Percentiles rank a stretch among this genome's conserved stretches.
Evolutionary conservation across 2,329 filamentous ascomycete species (phyloP).

Genomic region (Arthroderma sp.): DNA sequence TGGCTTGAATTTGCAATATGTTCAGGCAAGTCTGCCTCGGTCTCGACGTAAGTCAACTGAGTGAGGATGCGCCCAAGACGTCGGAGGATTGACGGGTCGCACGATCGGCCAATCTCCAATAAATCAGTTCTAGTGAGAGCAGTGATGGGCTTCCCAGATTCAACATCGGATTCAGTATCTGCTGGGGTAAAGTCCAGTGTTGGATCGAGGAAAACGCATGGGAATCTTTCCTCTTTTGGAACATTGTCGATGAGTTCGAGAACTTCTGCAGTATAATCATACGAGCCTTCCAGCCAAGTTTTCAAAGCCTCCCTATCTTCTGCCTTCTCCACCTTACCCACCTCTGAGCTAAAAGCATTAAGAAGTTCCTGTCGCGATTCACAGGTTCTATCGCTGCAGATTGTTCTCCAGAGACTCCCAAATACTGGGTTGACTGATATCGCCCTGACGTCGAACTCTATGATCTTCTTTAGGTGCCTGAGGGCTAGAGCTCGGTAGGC

Average conservation of each 20-base stretch:
- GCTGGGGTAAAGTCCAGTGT: slow-evolving; percentile 29
- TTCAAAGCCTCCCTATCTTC: slow-evolving; percentile 33
- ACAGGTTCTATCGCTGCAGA: slow-evolving; percentile 38
- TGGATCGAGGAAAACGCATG: slow-evolving; percentile 41
- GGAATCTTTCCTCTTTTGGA: slow-evolving; percentile 31
- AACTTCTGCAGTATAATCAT: slow-evolving; percentile 39
- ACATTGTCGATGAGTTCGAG: slow-evolving; percentile 29
- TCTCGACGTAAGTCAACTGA: slow-evolving; percentile 23
- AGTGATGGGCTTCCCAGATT: slow-evolving; percentile 20
- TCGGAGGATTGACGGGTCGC: slow-evolving; percentile 38
- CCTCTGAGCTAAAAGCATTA: slow-evolving; percentile 31
- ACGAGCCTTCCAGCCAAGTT: slow-evolving; percentile 41
- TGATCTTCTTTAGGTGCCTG: slow-evolving; percentile 28
- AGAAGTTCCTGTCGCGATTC: slow-evolving; percentile 33
- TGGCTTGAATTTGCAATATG: slow-evolving; percentile 30
- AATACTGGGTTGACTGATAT: slow-evolving; percentile 42
- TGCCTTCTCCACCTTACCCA: slow-evolving; percentile 26
- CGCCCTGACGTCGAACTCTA: slow-evolving; percentile 30
- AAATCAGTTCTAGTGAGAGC: slow-evolving; percentile 37
- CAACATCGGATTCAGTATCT: slow-evolving; percentile 13
- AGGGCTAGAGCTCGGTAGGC: slow-evolving; percentile 31
- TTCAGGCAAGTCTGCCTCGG: slow-evolving; percentile 32
- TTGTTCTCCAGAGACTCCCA: slow-evolving; percentile 39
- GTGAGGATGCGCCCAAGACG: slow-evolving; percentile 40
- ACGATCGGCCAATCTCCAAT: slow-evolving; percentile 42